A percentile compares a stretch with the other conserved stretches of the same genome.
phyloP scores from a whole-genome alignment of 2,329 filamentous ascomycete species.

The Neodidymelliopsis sp. region DNA sequence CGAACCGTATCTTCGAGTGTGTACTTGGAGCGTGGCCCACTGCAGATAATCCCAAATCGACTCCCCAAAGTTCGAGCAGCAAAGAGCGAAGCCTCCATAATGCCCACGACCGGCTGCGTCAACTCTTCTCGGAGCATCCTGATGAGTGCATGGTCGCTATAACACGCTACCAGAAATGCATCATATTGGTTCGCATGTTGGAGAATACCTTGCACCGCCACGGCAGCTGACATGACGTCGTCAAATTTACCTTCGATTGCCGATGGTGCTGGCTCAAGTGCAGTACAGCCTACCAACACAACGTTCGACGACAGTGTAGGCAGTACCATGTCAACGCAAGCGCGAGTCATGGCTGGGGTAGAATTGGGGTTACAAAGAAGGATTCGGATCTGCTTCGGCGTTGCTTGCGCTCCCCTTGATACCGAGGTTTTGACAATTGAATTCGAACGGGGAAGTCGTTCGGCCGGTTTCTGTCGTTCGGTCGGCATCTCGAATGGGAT shows the following conservation, averaged over 20 bases:
- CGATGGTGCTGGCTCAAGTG: slow-evolving; percentile 57
- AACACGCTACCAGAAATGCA: slow-evolving; percentile 60
- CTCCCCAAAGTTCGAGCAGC: slow-evolving; percentile 59
- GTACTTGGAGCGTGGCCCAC: slow-evolving; percentile 50
- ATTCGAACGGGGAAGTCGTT: slow-evolving; percentile 12
- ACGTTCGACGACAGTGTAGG: slow-evolving; percentile 57
- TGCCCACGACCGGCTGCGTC: slow-evolving; percentile 55
- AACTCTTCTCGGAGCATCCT: slow-evolving; percentile 57
- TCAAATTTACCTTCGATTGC: slow-evolving; percentile 62
- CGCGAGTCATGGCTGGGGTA: slow-evolving; percentile 56
- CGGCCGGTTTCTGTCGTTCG: neutral
- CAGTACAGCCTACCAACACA: slow-evolving; percentile 59
- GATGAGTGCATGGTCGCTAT: slow-evolving; percentile 58
- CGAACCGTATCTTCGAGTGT: slow-evolving; percentile 52
- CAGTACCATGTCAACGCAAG: slow-evolving; percentile 55
- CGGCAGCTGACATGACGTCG: slow-evolving; percentile 59
- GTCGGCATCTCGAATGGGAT: slow-evolving; percentile 14
- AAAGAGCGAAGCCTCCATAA: slow-evolving; percentile 62
- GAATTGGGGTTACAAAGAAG: slow-evolving; percentile 60
- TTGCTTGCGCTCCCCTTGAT: slow-evolving; percentile 11
- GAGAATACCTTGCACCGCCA: slow-evolving; percentile 55
- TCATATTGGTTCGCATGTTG: slow-evolving; percentile 55
- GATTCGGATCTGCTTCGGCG: slow-evolving; percentile 45
- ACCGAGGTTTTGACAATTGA: slow-evolving; percentile 8
- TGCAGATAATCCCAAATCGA: slow-evolving; percentile 56